These are phyloP conservation scores for Trichoderma asperelloides DNA, from an alignment of 495 filamentous ascomycete species.

Conservation along the genomic window DNA sequence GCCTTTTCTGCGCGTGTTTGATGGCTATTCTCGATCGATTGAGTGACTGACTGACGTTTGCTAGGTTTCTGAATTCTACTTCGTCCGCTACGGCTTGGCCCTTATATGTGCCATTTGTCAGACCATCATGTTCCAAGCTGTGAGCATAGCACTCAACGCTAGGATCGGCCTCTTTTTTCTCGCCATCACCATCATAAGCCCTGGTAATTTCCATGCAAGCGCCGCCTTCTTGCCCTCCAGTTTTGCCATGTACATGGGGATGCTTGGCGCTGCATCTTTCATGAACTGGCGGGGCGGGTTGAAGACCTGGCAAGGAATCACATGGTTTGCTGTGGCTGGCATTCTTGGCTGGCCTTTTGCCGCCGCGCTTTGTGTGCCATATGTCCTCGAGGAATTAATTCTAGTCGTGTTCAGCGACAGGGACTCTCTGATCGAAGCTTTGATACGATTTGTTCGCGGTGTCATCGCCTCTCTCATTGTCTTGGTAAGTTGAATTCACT, in stretches of 20 bases:
- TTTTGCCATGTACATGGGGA: slow-evolving; percentile 92
- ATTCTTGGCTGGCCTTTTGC: slow-evolving; percentile 95
- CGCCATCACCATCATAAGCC: slow-evolving; percentile 61
- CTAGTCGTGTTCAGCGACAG: slow-evolving; percentile 50
- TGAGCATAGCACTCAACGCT: slow-evolving; percentile 65
- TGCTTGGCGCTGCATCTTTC: slow-evolving; percentile 80
- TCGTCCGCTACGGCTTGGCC: slow-evolving; percentile 65
- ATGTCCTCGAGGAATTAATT: slow-evolving; percentile 65
- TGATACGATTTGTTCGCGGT: slow-evolving; percentile 57
- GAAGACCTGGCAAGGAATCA: slow-evolving; percentile 71
- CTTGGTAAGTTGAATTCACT: slow-evolving; percentile 47
- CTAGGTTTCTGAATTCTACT: slow-evolving; percentile 73
- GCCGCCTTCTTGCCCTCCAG: slow-evolving; percentile 83
- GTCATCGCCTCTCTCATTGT: slow-evolving; percentile 54
- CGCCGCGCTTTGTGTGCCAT: slow-evolving; percentile 70
- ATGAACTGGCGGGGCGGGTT: slow-evolving; percentile 72
- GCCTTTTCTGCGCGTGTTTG: slow-evolving; percentile 11
- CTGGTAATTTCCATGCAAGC: slow-evolving; percentile 90
- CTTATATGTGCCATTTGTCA: slow-evolving; percentile 70
- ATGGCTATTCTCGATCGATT: neutral
- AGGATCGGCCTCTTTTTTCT: slow-evolving; percentile 79
- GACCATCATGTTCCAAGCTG: slow-evolving; percentile 65
- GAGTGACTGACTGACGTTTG: slow-evolving; percentile 14
- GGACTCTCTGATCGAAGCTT: slow-evolving; percentile 44
- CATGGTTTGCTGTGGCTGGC: slow-evolving; percentile 86